Base-by-base conservation (phyloP, 2,329 filamentous ascomycete genomes). In the Cadophora sp. region DNA sequence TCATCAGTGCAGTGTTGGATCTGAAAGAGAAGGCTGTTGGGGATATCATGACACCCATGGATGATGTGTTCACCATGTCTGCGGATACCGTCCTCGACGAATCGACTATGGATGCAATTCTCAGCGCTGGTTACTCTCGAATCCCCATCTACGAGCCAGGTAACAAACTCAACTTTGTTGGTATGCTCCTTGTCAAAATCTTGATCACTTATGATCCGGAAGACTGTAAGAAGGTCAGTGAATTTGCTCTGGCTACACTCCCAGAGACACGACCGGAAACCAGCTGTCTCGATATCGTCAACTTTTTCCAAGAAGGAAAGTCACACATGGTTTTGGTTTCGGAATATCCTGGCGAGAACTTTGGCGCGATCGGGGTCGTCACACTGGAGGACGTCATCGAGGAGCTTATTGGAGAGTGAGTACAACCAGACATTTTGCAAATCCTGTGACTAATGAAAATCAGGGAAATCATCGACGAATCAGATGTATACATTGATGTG, bases 261-360 rank as follows among this genome's bases (percentile, higher is more conserved):
- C 96, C 97, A 1, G 96, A 99, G 80, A 99, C 96, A 0, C 88
- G 93, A 11, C 93, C 96, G 0, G 93, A 97, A 77, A 99, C 96
- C 0, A 97, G 94, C 82, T 99, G 96, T 78, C 82, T 99, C 66
- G 96, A 99, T 79, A 98, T 99, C 76, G 93, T 99, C 81, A 99
- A 99, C 82, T 99, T 97, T 81, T 99, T 99, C 83, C 96, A 99
- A 80, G 96, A 99, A 83, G 96, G 96, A 75, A 99, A 99, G 79
- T 97, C 94, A 1, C 96, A 99, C 80, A 97, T 99, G 94, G 95
- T 98, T 0, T 84, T 99, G 29, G 96, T 98, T 8, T 97, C 95
- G 0, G 92, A 97, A 76, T 85, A 81, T 40, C 96, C 96, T 0
- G 94, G 95, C 22, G 93, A 97, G 73, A 90, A 97, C 75, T 90